Base-by-base conservation (phyloP, 2,329 filamentous ascomycete genomes). In the Cercospora brassicicola region DNA sequence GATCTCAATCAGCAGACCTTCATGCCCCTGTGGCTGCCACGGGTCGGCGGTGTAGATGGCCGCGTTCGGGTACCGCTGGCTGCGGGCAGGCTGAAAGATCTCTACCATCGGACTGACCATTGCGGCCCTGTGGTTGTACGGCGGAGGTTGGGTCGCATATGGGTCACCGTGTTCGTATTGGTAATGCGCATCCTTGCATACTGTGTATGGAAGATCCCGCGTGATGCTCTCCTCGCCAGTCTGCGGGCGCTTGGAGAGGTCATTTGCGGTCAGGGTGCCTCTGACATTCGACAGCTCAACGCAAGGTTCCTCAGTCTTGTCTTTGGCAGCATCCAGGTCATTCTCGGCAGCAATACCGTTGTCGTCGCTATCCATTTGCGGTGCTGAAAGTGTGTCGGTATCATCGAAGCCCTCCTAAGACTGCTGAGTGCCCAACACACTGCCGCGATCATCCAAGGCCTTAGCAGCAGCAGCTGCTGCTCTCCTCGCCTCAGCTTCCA, bases 401-500 rank as follows among this genome's bases (percentile, higher is more conserved):
- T 51, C 10, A n/a, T 26, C 11, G 20, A 23, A 51, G 45, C 20
- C 45, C 9, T 51, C 20, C 45, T 51, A 51, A n/a, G 45, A 8
- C 45, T 51, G 45, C 45, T 51, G 45, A 51, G 45, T 26, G 18
- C 7, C 45, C 45, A 23, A 26, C 20, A 51, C 5, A 13, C 45
- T 23, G 18, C 45, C 45, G 20, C 45, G 18, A 13, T 23, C 45
- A 26, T 5, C 10, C 45, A 20, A 13, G 20, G 45, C 26, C 20
- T 51, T 51, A 23, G 45, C 18, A 23, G 20, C 59, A 15, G 20
- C 26, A 5, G 36, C 59, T 26, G 59, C 42, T 60, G 26, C 60
- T 55, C 63, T 39, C 60, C 62, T 53, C 1, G 64, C 55, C 15
- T 65, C 60, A 9, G 55, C 61, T n/a, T 64, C 45, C 15, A 62